Conservation (phyloP, 192 early-diverging fungal species). For the Lobosporangium transversale region DNA sequence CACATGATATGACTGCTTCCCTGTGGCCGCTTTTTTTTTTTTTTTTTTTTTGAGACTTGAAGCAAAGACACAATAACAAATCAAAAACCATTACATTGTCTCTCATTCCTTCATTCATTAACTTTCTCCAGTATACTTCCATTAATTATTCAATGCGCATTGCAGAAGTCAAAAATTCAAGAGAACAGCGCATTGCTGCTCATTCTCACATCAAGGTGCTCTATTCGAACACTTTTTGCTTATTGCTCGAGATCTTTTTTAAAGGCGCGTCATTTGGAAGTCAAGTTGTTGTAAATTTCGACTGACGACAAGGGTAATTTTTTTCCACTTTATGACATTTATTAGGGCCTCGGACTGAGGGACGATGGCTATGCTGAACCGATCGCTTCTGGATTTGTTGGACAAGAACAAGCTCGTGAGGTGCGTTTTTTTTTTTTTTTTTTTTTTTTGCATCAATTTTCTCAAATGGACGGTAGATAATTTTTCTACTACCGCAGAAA, state of each 20-base stretch:
- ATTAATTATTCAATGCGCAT: slow-evolving; percentile 78
- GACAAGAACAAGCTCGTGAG: slow-evolving; percentile 96
- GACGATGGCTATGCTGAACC: slow-evolving; percentile 91
- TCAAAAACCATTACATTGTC: no score
- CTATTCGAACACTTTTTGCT: no score
- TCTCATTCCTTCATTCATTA: slow-evolving; percentile 1
- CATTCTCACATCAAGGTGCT: slow-evolving; percentile 95
- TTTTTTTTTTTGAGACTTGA: no score
- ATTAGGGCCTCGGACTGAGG: slow-evolving; percentile 78
- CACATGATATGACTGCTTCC: no score
- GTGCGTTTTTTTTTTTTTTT: slow-evolving; percentile 49
- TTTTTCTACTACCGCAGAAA: no score
- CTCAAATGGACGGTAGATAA: no score
- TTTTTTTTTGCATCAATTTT: slow-evolving; percentile 3
- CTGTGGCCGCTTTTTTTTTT: no score
- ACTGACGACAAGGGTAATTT: no score
- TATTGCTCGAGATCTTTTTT: neutral
- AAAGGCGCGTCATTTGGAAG: neutral
- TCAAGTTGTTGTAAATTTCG: neutral
- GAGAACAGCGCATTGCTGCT: slow-evolving; percentile 94
- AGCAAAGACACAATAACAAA: no score
- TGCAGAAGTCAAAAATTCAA: slow-evolving; percentile 89
- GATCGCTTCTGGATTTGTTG: slow-evolving; percentile 93
- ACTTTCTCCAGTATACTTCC: neutral
- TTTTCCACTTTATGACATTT: neutral